Evolutionary conservation across 768 basidiomycete genomes (phyloP).

Genomic region (Boletellus sp.): DNA sequence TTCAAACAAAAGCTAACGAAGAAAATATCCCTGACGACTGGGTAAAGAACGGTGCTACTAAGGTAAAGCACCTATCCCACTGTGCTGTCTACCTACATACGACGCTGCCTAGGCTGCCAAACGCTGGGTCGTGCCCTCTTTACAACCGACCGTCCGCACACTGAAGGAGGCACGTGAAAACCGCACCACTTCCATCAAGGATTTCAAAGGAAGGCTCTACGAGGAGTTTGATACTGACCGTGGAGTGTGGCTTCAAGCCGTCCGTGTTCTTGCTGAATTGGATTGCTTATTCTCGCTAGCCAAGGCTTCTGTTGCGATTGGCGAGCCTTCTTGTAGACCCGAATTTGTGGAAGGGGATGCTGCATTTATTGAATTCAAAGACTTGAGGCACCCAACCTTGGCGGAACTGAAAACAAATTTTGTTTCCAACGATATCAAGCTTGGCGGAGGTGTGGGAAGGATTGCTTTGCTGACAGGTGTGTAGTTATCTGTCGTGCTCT

Average conservation of each 20-base stretch:
- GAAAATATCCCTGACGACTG: constrained; percentile 78
- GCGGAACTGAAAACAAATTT: constrained; percentile 68
- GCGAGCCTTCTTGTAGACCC: constrained; percentile 92
- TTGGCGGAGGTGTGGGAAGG: constrained; percentile 72
- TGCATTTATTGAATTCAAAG: constrained; percentile 83
- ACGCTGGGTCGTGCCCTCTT: constrained; percentile 75
- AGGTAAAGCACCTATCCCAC: constrained; percentile 43
- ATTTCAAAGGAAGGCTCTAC: constrained; percentile 77
- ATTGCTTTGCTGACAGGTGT: constrained; percentile 84
- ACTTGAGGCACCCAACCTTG: constrained; percentile 86
- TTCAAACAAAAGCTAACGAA: constrained; percentile 62
- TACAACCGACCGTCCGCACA: constrained; percentile 66
- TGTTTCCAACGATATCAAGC: constrained; percentile 88
- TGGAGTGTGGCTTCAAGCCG: constrained; percentile 74
- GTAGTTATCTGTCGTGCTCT: constrained; percentile 20
- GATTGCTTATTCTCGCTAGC: constrained; percentile 93
- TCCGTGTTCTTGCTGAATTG: constrained; percentile 88
- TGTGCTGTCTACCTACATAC: neutral
- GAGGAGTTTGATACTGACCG: constrained; percentile 82
- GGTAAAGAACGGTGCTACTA: constrained; percentile 76
- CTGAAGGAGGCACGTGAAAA: constrained; percentile 95
- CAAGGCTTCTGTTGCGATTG: constrained; percentile 83
- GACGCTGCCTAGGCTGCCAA: constrained; percentile 49
- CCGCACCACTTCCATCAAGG: constrained; percentile 71
- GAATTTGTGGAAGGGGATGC: constrained; percentile 76